phyloP scores from a whole-genome alignment of 2,329 filamentous ascomycete genomes.

The Ambrosiella beaveri region DNA sequence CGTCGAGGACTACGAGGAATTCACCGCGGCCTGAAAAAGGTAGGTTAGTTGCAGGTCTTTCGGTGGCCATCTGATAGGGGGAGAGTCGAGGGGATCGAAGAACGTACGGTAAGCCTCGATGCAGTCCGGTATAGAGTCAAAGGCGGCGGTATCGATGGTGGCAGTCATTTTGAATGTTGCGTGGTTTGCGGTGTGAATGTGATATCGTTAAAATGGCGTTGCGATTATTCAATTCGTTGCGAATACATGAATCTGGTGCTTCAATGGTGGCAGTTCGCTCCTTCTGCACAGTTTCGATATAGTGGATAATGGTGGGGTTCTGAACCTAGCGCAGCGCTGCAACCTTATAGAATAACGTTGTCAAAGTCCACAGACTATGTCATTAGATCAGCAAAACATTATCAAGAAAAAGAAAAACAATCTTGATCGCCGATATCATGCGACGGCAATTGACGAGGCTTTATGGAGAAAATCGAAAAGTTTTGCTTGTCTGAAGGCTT shows the following conservation, averaged over 20 bases:
- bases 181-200: not conserved
- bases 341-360: no score
- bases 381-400: not conserved
- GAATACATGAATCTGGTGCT: not conserved
- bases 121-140: slow-evolving; percentile 48
- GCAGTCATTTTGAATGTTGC: slow-evolving; percentile 28
- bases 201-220: not conserved
- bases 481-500: not conserved
- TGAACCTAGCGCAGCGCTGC: not conserved
- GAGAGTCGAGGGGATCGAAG: not conserved
- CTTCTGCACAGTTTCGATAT: not conserved
- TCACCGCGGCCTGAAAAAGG: slow-evolving; percentile 49
- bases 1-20: slow-evolving; percentile 92
- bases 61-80: slow-evolving; percentile 10
- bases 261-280: not conserved
- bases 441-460: not conserved
- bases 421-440: not conserved
- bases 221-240: no score
- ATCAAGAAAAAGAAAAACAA: not conserved
- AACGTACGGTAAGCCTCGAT: slow-evolving; percentile 46
- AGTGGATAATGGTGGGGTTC: not conserved
- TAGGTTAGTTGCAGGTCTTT: slow-evolving; percentile 1
- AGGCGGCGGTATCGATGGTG: slow-evolving; percentile 33
- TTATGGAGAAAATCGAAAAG: not conserved
- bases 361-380: not conserved